phyloP scores from a whole-genome alignment of 2,329 filamentous ascomycete genomes.

The Claviceps pazoutovae region DNA sequence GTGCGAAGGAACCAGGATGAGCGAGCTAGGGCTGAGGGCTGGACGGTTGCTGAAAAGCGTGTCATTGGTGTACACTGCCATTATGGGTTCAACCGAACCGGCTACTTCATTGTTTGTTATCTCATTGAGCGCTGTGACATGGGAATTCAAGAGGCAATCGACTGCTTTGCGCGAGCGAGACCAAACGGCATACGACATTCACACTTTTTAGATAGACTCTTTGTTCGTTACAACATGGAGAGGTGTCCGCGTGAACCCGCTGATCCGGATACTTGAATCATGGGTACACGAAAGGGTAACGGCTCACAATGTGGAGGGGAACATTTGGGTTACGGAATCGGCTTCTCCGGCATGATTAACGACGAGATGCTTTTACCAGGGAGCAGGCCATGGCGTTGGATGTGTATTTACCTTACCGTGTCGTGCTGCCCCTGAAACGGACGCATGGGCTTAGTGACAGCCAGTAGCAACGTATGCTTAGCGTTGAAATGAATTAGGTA shows the following conservation, averaged over 20 bases:
- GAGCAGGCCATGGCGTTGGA: neutral
- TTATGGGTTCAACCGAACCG: conserved; percentile 90
- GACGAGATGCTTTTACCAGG: neutral
- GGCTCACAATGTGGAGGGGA: neutral
- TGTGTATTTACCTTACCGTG: too few relatives aligned
- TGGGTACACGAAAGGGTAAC: neutral
- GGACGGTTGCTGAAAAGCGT: conserved; percentile 22
- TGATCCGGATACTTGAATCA: conserved; percentile 50
- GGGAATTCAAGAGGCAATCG: conserved; percentile 61
- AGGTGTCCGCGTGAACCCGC: neutral
- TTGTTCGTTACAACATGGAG: conserved; percentile 52
- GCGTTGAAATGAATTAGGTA: too few relatives aligned
- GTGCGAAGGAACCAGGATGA: conserved; percentile 39
- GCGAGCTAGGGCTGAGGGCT: conserved; percentile 23
- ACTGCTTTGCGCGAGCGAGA: conserved; percentile 57
- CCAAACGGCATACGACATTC: conserved; percentile 78
- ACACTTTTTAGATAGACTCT: conserved; percentile 76
- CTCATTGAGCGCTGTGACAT: conserved; percentile 70
- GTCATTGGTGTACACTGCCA: conserved; percentile 83
- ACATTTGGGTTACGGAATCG: neutral
- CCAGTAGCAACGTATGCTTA: too few relatives aligned
- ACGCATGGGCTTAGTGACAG: too few relatives aligned
- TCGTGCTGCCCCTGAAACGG: too few relatives aligned
- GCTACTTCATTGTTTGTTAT: conserved; percentile 82
- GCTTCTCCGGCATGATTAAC: neutral